Base-by-base conservation (phyloP, 441 rosid genomes). In the Populus hybrid region DNA sequence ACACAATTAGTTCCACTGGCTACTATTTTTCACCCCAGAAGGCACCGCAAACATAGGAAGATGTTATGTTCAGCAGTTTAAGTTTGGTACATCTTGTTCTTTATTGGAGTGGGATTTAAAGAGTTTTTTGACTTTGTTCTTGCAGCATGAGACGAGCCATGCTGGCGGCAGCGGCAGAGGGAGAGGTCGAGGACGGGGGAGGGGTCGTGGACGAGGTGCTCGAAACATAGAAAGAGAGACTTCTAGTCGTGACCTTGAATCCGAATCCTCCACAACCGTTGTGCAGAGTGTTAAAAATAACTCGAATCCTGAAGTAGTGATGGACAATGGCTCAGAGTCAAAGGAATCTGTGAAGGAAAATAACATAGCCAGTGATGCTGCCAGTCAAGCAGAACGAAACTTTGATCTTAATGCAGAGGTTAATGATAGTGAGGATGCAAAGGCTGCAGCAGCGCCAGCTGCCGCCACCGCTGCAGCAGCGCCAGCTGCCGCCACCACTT, bases 171-270 rank as follows among this genome's bases (percentile, higher is more conserved):
- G 94, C 64, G 95, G 95, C 79, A 84, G 95, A 76, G 98, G 98
- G 68, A 90, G 98, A 82, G 99, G 99, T 56, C 88, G 97, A 69
- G 98, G 99, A 63, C 88, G 99, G 74, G 99, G 98, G 80, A 85
- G 97, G 69, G 99, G 98, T 71, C 97, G 97, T 21, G 99, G 98
- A 23, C 84, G 98, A 73, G 87, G 90, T 83, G 86, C 87, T 76
- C 85, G 90, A 77, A 82, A 84, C 76, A 72, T 64, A 1, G 99
- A 95, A 74, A 89, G 82, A 83, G 97, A 93, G 80, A 74, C 89
- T 73, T 56, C 85, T 68, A 91, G 87, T 81, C 91, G 84, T 2
- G 96, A 91, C 21, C 81, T 81, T 75, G 95, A 93, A 79, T 77
- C 83, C 3, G 95, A 90, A 74, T 72, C 91, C 12, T 7, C 77